A percentile compares a stretch with the other conserved stretches of the same genome.
These are phyloP conservation scores for Sclerotinia subarctica DNA, from an alignment of 2,329 filamentous ascomycete species.

Conservation along the genomic window DNA sequence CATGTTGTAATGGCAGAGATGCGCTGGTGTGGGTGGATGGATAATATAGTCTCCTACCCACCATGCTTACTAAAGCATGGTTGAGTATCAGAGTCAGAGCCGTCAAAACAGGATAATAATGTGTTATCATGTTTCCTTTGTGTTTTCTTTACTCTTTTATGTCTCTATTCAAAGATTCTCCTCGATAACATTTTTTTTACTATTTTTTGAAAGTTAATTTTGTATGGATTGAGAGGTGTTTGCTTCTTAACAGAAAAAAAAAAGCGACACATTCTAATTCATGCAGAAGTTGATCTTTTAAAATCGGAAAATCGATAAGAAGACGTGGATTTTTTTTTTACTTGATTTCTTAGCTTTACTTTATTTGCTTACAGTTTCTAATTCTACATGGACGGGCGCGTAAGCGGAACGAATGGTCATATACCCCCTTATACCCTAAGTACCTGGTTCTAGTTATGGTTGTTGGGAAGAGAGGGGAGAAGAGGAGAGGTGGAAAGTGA, in stretches of 20 bases:
- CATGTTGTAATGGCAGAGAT: constrained; percentile 33
- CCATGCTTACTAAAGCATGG: not conserved
- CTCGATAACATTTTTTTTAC: constrained; percentile 2
- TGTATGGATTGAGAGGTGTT: not conserved
- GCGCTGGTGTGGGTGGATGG: constrained; percentile 2
- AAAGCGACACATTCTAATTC: not conserved
- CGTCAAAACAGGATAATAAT: constrained; percentile 15
- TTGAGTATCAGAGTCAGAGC: not conserved
- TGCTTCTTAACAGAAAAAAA: not conserved
- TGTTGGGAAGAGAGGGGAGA: not conserved
- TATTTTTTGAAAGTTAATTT: not conserved
- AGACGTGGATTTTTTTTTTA: not conserved
- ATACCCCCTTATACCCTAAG: constrained; percentile 14
- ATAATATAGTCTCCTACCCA: not conserved
- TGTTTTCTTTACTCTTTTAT: constrained; percentile 15
- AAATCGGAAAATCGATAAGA: not conserved
- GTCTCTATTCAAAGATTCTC: not conserved
- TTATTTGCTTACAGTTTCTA: not conserved
- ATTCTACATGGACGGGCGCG: not conserved
- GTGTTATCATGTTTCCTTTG: constrained; percentile 18
- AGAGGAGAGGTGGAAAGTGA: not conserved
- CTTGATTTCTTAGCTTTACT: not conserved
- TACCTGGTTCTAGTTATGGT: constrained; percentile 3
- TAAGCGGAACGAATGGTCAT: constrained; percentile 7
- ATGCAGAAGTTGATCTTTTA: not conserved